Conservation (phyloP, 257 asterid genomes). For the Eustoma russellianum region DNA sequence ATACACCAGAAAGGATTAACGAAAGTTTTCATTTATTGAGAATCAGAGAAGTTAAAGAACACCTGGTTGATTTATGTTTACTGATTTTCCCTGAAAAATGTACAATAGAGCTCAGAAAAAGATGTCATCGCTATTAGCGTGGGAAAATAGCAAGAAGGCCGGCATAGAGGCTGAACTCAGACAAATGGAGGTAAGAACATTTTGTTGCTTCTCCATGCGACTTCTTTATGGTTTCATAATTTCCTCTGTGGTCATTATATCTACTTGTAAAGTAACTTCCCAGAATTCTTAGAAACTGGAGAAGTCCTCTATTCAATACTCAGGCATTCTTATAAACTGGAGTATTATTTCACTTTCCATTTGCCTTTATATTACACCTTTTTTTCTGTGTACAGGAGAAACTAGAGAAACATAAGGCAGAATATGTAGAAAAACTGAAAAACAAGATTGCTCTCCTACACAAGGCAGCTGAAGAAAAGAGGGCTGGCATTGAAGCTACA, state of each 20-base stretch:
- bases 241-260: no score
- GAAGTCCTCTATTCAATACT: no score
- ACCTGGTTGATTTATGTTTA: neutral
- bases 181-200: constrained; percentile 54
- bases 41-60: neutral
- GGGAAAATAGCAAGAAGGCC: constrained; percentile 95
- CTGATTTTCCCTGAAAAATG: constrained; percentile 5
- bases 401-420: constrained; percentile 63
- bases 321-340: no score
- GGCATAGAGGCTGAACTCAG: constrained; percentile 68
- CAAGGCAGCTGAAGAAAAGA: constrained; percentile 70
- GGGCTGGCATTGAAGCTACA: constrained; percentile 55
- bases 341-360: no score
- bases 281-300: no score
- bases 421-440: constrained; percentile 52
- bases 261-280: no score
- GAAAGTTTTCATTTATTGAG: no score
- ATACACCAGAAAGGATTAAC: no score
- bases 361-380: no score
- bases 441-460: constrained; percentile 64
- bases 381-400: constrained; percentile 33
- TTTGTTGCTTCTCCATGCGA: no score
- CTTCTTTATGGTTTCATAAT: no score
- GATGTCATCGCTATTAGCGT: constrained; percentile 48
- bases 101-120: constrained; percentile 72